Base-by-base conservation (phyloP, 768 basidiomycete genomes). In the Inosperma sp. region DNA sequence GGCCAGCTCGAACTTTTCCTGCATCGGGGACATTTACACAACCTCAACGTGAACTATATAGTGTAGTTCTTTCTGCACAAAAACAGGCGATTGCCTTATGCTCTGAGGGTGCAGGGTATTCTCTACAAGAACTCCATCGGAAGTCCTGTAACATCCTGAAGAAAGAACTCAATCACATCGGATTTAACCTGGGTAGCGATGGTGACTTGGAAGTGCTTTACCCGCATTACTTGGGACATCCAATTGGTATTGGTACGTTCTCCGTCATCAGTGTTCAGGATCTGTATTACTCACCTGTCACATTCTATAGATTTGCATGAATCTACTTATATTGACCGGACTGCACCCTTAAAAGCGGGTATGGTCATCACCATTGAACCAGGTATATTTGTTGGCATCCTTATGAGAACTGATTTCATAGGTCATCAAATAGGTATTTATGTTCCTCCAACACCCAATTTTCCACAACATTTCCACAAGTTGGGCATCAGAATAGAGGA, bases 321-420 rank as follows among this genome's bases (percentile, higher is more conserved):
- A 62, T 88, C 91, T 14, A 75, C 68, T 14, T 69, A 81, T 56
- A 73, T 80, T 50, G 79, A 83, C 52, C 75, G 84, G 41, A 65
- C 70, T 49, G 75, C 70, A 17, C 65, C 70, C 84, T 65, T 97
- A 49, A 77, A 83, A 54, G 75, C 77, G 6, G 93, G 93, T 0
- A 96, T 93, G 83, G 90, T 96, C 6, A 81, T 96, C 36, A 96
- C 94, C 1, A 78, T 97, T 52, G 94, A 96, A 62, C 92, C 91
- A 52, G 90, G 87, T 82, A 58, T 42, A 67, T 56, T 46, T 43
- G 22, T 14, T 10, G 12, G 9, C 17, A 42, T 12, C 5, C 7
- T 23, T 6, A 21, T 19, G 26, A 29, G 7, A 6, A 27, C 40
- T 33, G 31, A 44, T 8, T 22, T 36, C 29, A 19, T 55, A 26